These are phyloP conservation scores for Aureobasidium subglaciale DNA, from an alignment of 2,329 filamentous ascomycete species.

Conservation along the genomic window DNA sequence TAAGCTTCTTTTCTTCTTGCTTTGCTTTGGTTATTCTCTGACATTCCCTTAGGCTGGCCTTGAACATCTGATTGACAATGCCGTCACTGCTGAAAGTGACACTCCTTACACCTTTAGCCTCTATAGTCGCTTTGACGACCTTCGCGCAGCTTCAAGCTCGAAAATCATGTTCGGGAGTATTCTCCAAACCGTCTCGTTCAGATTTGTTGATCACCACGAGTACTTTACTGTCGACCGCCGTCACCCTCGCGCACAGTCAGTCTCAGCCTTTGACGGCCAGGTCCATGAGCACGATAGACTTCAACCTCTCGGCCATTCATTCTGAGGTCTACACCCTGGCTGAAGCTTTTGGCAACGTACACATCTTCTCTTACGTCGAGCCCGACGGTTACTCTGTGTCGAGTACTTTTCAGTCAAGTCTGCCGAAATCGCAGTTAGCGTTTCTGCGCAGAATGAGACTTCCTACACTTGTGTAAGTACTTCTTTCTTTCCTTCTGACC, in stretches of 20 bases:
- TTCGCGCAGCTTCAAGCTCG: constrained; percentile 27
- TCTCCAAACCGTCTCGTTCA: constrained; percentile 12
- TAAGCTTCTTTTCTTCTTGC: neutral
- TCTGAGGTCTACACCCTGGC: constrained; percentile 19
- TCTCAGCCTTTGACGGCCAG: constrained; percentile 24
- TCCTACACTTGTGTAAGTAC: neutral
- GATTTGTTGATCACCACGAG: constrained; percentile 17
- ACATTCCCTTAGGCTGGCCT: neutral
- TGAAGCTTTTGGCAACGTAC: constrained; percentile 20
- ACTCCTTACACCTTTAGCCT: constrained; percentile 1
- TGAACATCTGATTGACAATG: neutral
- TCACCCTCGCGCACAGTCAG: neutral
- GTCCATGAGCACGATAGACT: constrained; percentile 18
- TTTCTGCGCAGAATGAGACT: neutral
- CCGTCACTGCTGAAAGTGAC: neutral
- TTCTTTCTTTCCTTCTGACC: neutral
- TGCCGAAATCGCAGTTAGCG: constrained; percentile 17
- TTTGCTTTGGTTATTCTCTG: neutral
- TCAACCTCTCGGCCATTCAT: constrained; percentile 16
- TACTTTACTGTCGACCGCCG: neutral
- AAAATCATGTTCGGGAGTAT: constrained; percentile 16
- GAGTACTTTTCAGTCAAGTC: constrained; percentile 23
- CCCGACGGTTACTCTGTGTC: constrained; percentile 20
- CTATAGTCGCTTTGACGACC: constrained; percentile 32
- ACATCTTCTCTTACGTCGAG: constrained; percentile 18